Evolutionary conservation across 768 basidiomycete species (phyloP).

Genomic region (Psilocybe azurescens): DNA sequence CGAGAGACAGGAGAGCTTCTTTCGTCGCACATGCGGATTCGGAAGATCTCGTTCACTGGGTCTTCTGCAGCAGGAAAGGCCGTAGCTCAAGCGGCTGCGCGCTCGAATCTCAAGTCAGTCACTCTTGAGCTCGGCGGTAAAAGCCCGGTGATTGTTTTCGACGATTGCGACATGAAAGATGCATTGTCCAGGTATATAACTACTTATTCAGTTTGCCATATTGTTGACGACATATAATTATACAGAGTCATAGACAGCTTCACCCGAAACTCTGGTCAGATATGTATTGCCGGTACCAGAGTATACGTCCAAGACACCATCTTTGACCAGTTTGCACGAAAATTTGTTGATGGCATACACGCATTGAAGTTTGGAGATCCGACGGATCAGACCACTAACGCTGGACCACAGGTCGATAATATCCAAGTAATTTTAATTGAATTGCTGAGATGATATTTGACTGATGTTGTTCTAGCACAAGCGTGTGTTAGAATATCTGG

Average conservation of each 20-base stretch:
- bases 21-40: slow-evolving; percentile 61
- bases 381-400: background rate
- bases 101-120: slow-evolving; percentile 75
- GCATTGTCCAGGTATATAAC: slow-evolving; percentile 42
- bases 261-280: slow-evolving; percentile 3
- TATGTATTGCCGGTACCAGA: slow-evolving; percentile 10
- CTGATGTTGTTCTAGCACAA: background rate
- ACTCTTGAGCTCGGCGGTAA: slow-evolving; percentile 77
- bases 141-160: slow-evolving; percentile 63
- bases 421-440: background rate
- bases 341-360: background rate
- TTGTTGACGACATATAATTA: too few species aligned
- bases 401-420: slow-evolving; percentile 2
- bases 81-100: slow-evolving; percentile 69
- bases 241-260: slow-evolving; percentile 1
- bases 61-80: slow-evolving; percentile 71
- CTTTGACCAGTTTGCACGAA: slow-evolving; percentile 3
- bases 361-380: slow-evolving; percentile 4
- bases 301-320: slow-evolving; percentile 16
- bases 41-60: slow-evolving; percentile 80
- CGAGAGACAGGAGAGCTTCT: slow-evolving; percentile 65
- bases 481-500: slow-evolving; percentile 9
- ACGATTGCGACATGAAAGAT: slow-evolving; percentile 64
- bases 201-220: too few species aligned
- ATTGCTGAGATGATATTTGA: background rate